A percentile compares a stretch with the other conserved stretches of the same genome.
These are phyloP conservation scores for Dipodascopsis uninucleata DNA, from an alignment of 805 yeast species.

Conservation along the genomic window DNA sequence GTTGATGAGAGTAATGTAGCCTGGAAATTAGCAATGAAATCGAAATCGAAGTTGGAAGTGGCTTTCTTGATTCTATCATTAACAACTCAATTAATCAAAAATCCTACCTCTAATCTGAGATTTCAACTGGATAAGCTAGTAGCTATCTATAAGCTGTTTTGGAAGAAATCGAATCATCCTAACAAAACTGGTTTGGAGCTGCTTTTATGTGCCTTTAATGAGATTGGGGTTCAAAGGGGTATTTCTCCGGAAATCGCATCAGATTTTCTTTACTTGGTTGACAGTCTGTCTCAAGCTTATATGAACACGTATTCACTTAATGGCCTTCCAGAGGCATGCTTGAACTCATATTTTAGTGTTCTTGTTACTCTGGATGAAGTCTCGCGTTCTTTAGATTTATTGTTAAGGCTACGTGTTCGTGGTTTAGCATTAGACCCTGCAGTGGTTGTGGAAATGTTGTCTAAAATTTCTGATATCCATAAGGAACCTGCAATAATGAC, in stretches of 20 bases:
- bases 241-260: too few relatives aligned
- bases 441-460: not conserved
- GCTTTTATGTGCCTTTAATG: not conserved
- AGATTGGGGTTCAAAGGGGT: too few relatives aligned
- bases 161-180: not conserved
- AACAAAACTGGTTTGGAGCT: not conserved
- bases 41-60: too few relatives aligned
- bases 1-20: too few relatives aligned
- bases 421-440: conserved; percentile 7
- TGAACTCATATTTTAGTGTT: conserved; percentile 8
- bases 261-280: too few relatives aligned
- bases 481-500: not conserved
- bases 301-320: conserved; percentile 1
- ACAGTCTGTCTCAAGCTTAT: too few relatives aligned
- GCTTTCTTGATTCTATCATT: too few relatives aligned
- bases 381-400: conserved; percentile 3
- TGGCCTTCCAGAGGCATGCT: conserved; percentile 13
- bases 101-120: too few relatives aligned
- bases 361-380: not conserved
- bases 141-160: not conserved
- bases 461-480: not conserved
- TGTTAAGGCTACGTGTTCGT: conserved; percentile 6
- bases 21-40: too few relatives aligned
- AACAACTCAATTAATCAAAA: too few relatives aligned
- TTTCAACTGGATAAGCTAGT: not conserved